Conservation (phyloP, 2,329 filamentous ascomycete species). For the Ophiostoma triangulosporum region DNA sequence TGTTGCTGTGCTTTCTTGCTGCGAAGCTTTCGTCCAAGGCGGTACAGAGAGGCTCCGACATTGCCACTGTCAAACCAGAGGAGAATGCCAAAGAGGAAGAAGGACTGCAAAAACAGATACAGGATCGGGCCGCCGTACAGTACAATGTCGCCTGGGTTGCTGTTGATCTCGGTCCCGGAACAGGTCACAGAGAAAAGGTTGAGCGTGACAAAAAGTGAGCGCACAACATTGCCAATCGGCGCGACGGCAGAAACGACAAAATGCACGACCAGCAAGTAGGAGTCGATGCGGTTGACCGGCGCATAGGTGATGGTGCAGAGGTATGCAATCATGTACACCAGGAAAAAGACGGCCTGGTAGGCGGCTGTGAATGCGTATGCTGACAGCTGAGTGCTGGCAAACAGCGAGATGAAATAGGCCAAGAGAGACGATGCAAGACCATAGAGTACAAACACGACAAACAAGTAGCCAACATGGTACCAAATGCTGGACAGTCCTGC, state of each 20-base stretch:
- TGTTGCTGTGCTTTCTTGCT: background rate
- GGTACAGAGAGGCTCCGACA: conserved; percentile 34
- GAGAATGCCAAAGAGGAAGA: conserved; percentile 57
- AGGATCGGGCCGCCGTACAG: conserved; percentile 76
- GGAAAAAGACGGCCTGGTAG: conserved; percentile 57
- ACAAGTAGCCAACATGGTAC: conserved; percentile 71
- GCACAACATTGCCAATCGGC: conserved; percentile 62
- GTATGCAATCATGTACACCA: conserved; percentile 60
- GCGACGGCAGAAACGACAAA: conserved; percentile 62
- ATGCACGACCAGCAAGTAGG: conserved; percentile 53
- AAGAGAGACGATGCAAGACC: conserved; percentile 64
- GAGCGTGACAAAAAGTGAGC: conserved; percentile 61
- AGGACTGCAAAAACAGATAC: conserved; percentile 63
- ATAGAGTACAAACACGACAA: conserved; percentile 68
- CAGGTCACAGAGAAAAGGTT: conserved; percentile 80
- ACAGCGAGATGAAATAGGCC: conserved; percentile 70
- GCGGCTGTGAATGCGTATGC: conserved; percentile 75
- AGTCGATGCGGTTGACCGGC: conserved; percentile 54
- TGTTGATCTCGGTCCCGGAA: conserved; percentile 45
- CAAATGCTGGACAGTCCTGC: conserved; percentile 50
- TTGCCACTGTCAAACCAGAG: conserved; percentile 72
- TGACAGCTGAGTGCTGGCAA: conserved; percentile 64
- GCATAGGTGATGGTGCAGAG: conserved; percentile 62
- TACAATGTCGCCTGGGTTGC: conserved; percentile 55
- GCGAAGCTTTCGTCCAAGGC: conserved; percentile 1